Base-by-base conservation (phyloP, 768 basidiomycete genomes). In the Neoboletus magnificus region DNA sequence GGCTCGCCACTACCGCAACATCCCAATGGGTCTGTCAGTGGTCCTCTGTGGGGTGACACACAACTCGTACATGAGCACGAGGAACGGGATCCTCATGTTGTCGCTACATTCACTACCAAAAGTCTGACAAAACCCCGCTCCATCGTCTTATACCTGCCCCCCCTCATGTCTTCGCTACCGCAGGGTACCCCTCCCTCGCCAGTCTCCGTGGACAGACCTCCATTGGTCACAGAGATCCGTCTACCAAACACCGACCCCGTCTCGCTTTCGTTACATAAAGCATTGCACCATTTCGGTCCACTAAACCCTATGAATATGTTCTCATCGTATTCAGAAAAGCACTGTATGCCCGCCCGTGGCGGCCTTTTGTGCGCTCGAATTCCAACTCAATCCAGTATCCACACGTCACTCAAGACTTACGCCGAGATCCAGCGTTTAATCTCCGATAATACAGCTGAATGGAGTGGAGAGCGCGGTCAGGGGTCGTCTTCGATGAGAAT, bases 231-330 rank as follows among this genome's bases (percentile, higher is more conserved):
- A 3, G 79, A 83, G 59, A 87, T 89, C 1, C 85, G 85, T 25
- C 76, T 97, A 9, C 94, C 95, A 0, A 75, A 87, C 62, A 94
- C 97, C 30, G 93, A 97, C 66, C 83, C 87, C 0, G 87, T 82
- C 4, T 93, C 92, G 8, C 70, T 95, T 30, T 88, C 89, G 0
- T 74, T 98, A 9, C 95, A 98, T 71, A 87, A 85, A 68, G 90
- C 91, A 0, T 73, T 97, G 40, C 91, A 95, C 64, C 69, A 77
- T 45, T 94, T 97, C 73, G 77, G 65, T 22, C 91, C 91, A 0
- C 62, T 75, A n/a, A n/a, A n/a, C n/a, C n/a, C n/a, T n/a, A n/a
- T n/a, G n/a, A n/a, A n/a, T n/a, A n/a, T n/a, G n/a, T n/a, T n/a
- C n/a, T n/a, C n/a, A n/a, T n/a, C n/a, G n/a, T n/a, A n/a, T n/a